Base-by-base conservation (phyloP, 345 rosid genomes). In the Corchorus capsularis region DNA sequence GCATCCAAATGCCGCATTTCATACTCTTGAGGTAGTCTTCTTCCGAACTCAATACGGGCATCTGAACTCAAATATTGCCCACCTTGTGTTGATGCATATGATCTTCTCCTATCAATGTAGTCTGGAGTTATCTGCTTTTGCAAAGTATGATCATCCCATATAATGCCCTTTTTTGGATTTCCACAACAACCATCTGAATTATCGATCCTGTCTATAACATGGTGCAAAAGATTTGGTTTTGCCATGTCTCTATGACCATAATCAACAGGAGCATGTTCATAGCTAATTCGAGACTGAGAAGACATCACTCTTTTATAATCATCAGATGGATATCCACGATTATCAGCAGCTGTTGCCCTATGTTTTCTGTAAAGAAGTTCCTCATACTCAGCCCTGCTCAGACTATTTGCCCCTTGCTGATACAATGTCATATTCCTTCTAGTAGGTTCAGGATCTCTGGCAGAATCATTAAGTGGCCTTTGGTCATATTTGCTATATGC, bases 31-130 rank as follows among this genome's bases (percentile, higher is more conserved):
- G 81, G 70, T 43, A 65, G 69, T 69, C 80, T 77, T 80, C 81
- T 84, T 75, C 75, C 79, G 72, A 79, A 74, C 49, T 82, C 85
- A 50, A 63, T 63, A 73, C 11, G 78, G 70, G 53, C 72, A 64
- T 70, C 88, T 65, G 82, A 79, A 74, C 70, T 79, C 72, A 79
- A 43, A 75, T 49, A 78, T 62, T 82, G 85, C 70, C 76, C 81
- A 63, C 62, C 69, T 55, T 79, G 82, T 73, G 71, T 82, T 74
- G 80, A 74, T 56, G 77, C 66, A 76, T 82, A 77, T 63, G 79
- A 69, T 75, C 86, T 72, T 27, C 71, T 61, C 61, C 71, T 55
- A 69, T 88, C 85, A 66, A 61, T 52, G 73, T 79, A 80, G 76
- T 82, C 84, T 7, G 74, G 20, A 63, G 59, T 62, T 35, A 32